Conservation (phyloP, 805 yeast genomes). For the Ogataea degrootiae region DNA sequence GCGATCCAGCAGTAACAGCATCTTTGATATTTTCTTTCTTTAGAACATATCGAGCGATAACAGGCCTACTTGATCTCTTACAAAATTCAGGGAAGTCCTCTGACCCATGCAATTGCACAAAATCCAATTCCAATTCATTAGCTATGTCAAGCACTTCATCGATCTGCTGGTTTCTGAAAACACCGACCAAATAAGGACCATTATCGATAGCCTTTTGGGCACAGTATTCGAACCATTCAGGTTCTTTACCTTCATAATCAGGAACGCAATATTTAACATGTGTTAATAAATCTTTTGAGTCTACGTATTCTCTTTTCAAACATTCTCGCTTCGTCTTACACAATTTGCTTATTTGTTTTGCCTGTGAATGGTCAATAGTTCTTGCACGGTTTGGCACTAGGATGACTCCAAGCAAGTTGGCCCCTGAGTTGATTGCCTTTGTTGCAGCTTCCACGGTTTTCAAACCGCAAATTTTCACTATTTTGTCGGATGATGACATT, state of each 20-base stretch:
- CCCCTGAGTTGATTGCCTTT: slow-evolving; percentile 65
- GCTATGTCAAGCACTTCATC: slow-evolving; percentile 50
- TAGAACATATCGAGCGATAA: slow-evolving; percentile 71
- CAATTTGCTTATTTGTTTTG: slow-evolving; percentile 39
- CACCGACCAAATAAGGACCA: slow-evolving; percentile 83
- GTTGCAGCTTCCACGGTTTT: slow-evolving; percentile 62
- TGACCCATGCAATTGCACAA: slow-evolving; percentile 86
- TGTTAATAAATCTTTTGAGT: slow-evolving; percentile 24
- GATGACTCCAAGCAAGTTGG: slow-evolving; percentile 78
- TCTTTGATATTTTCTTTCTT: slow-evolving; percentile 35
- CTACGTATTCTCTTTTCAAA: slow-evolving; percentile 17
- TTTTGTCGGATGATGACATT: slow-evolving; percentile 9
- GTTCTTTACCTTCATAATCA: slow-evolving; percentile 10
- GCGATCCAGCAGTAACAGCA: slow-evolving; percentile 29
- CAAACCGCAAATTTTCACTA: slow-evolving; percentile 88
- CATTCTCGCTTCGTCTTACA: slow-evolving; percentile 18
- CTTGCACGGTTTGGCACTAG: slow-evolving; percentile 79
- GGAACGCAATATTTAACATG: slow-evolving; percentile 12
- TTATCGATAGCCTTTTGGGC: slow-evolving; percentile 21
- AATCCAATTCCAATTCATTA: slow-evolving; percentile 51
- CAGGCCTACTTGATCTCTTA: slow-evolving; percentile 40
- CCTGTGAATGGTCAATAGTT: slow-evolving; percentile 49
- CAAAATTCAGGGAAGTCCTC: slow-evolving; percentile 50
- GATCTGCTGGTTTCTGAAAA: slow-evolving; percentile 75
- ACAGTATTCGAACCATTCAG: slow-evolving; percentile 33